phyloP scores from a whole-genome alignment of 768 basidiomycete genomes.

The Clavaria fumosa region DNA sequence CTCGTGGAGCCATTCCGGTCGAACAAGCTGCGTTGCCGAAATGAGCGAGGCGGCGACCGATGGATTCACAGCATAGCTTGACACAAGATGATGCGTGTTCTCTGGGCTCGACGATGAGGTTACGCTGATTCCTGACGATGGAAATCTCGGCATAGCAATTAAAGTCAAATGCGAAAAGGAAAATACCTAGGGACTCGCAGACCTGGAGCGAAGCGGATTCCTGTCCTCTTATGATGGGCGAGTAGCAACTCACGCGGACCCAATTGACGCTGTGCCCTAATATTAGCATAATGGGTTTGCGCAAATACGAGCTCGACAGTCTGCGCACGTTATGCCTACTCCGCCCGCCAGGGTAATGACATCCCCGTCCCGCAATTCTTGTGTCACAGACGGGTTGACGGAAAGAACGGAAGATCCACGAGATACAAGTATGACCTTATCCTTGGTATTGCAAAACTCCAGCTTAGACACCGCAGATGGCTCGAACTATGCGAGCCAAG shows the following conservation, averaged over 20 bases:
- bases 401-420: conserved; percentile 21
- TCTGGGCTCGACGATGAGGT: conserved; percentile 27
- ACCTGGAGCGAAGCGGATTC: no score
- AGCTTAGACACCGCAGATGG: conserved; percentile 33
- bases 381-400: conserved; percentile 23
- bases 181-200: conserved; percentile 39
- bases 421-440: conserved; percentile 28
- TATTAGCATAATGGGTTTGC: no score
- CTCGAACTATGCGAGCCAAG: conserved; percentile 26
- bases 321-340: no score
- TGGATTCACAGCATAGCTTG: conserved; percentile 33
- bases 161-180: background rate
- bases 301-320: no score
- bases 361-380: conserved; percentile 42
- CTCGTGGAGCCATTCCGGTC: conserved; percentile 51
- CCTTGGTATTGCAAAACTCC: conserved; percentile 30
- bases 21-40: conserved; percentile 42
- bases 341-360: no score
- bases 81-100: conserved; percentile 50
- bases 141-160: background rate
- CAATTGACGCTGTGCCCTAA: conserved; percentile 45
- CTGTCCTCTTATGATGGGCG: conserved; percentile 22
- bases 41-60: conserved; percentile 43
- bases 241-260: conserved; percentile 35
- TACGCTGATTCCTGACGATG: conserved; percentile 37